These are phyloP conservation scores for Pythium pyrilobum DNA, from an alignment of 352 stramenopile genomes.

Conservation along the genomic window DNA sequence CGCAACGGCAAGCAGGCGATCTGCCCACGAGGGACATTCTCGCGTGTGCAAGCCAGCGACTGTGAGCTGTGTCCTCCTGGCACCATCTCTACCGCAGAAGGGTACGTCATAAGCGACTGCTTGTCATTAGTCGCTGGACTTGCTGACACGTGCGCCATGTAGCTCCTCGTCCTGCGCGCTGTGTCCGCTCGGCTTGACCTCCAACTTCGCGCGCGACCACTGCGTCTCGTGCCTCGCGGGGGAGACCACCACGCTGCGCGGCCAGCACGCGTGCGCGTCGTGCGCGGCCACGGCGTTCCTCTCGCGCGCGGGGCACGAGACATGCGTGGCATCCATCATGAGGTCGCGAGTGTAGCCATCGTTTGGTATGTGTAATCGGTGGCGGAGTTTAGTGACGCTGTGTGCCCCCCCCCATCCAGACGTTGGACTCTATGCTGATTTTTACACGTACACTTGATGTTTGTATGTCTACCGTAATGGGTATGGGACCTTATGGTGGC, in stretches of 20 bases:
- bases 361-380: not conserved
- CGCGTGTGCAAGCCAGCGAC: constrained; percentile 30
- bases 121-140: not conserved
- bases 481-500: not conserved
- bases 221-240: constrained; percentile 40
- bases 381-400: too few relatives aligned
- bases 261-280: constrained; percentile 47
- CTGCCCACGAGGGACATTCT: constrained; percentile 44
- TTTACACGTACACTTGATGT: too few relatives aligned
- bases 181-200: constrained; percentile 40
- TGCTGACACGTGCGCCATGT: not conserved
- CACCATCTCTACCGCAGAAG: constrained; percentile 38
- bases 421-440: too few relatives aligned
- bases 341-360: constrained; percentile 6
- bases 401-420: too few relatives aligned
- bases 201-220: constrained; percentile 47
- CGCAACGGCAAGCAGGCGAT: constrained; percentile 47
- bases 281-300: constrained; percentile 32
- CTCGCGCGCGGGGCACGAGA: not conserved
- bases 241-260: constrained; percentile 29
- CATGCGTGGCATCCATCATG: constrained; percentile 10
- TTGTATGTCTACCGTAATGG: too few relatives aligned
- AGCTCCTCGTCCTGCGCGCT: constrained; percentile 36
- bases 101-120: constrained; percentile 18
- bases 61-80: constrained; percentile 55